Conservation (phyloP, 208 protist genomes). For the Trypanosoma conorhini region DNA sequence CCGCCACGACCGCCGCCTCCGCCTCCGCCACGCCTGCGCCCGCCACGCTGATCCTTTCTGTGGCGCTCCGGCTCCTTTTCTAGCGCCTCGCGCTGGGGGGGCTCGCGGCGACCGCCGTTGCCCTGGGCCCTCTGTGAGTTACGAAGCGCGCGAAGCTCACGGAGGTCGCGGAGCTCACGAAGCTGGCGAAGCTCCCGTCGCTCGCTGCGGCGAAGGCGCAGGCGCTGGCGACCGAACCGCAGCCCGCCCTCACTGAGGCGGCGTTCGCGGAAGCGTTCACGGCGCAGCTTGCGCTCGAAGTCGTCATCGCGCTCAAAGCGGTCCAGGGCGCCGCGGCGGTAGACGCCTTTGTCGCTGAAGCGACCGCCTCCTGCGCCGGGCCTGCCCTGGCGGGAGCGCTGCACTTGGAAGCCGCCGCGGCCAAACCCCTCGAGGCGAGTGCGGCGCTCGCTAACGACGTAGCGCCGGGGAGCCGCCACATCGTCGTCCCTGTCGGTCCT, state of each 20-base stretch:
- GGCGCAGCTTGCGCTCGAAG: conserved; percentile 59
- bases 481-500: conserved; percentile 45
- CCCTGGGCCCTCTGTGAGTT: neutral
- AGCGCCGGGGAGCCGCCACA: conserved; percentile 64
- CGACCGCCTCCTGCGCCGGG: conserved; percentile 22
- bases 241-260: conserved; percentile 4
- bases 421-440: conserved; percentile 84
- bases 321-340: conserved; percentile 54
- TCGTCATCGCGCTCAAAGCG: conserved; percentile 84
- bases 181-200: conserved; percentile 15
- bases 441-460: conserved; percentile 71
- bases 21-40: conserved; percentile 16
- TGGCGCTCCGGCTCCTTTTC: conserved; percentile 22
- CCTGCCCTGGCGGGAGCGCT: conserved; percentile 26
- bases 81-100: conserved; percentile 15
- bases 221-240: conserved; percentile 32
- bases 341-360: conserved; percentile 72
- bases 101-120: conserved; percentile 7
- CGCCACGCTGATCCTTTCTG: conserved; percentile 21
- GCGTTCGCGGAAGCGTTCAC: conserved; percentile 40
- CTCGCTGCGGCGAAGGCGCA: conserved; percentile 31
- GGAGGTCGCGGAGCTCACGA: conserved; percentile 19
- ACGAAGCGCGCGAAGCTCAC: conserved; percentile 15
- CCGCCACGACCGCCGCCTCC: conserved; percentile 29
- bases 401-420: conserved; percentile 66